These are phyloP conservation scores for Trichoderma endophyticum DNA, from an alignment of 2,329 filamentous ascomycete species.

Conservation along the genomic window DNA sequence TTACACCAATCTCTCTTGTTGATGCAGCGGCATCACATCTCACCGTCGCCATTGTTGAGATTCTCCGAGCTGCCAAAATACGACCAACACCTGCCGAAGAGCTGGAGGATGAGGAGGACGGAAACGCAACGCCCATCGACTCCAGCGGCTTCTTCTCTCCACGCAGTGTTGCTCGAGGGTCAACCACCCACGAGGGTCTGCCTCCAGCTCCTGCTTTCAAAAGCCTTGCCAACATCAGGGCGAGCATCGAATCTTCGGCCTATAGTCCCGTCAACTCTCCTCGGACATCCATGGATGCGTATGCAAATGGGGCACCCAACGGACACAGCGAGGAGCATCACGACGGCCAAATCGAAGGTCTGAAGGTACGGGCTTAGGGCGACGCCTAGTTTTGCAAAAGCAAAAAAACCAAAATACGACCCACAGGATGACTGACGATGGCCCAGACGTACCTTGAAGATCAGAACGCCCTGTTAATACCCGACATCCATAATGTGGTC, in stretches of 20 bases:
- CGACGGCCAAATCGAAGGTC: constrained; percentile 47
- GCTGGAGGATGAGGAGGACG: constrained; percentile 74
- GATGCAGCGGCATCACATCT: constrained; percentile 93
- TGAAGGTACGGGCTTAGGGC: constrained; percentile 39
- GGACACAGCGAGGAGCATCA: constrained; percentile 38
- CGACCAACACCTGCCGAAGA: constrained; percentile 70
- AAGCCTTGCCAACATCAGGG: constrained; percentile 52
- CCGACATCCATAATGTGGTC: constrained; percentile 79
- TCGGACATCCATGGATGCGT: constrained; percentile 52
- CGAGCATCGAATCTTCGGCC: constrained; percentile 67
- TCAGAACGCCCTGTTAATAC: constrained; percentile 73
- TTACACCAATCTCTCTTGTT: constrained; percentile 88
- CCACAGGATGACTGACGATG: constrained; percentile 19
- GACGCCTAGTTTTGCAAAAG: constrained; percentile 13
- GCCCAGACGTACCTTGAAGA: constrained; percentile 73
- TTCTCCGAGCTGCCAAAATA: constrained; percentile 81
- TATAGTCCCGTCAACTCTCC: constrained; percentile 73
- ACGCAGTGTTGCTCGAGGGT: constrained; percentile 41
- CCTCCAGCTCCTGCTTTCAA: constrained; percentile 56
- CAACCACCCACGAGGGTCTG: constrained; percentile 38
- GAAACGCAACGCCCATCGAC: constrained; percentile 61
- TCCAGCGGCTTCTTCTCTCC: constrained; percentile 67
- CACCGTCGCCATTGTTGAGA: constrained; percentile 78
- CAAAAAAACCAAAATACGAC: not conserved
- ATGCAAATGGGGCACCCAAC: constrained; percentile 40